A percentile compares a stretch with the other conserved stretches of the same genome.
Evolutionary conservation across 2,329 filamentous ascomycete genomes (phyloP).

Genomic region (Calonectria hawksworthii): DNA sequence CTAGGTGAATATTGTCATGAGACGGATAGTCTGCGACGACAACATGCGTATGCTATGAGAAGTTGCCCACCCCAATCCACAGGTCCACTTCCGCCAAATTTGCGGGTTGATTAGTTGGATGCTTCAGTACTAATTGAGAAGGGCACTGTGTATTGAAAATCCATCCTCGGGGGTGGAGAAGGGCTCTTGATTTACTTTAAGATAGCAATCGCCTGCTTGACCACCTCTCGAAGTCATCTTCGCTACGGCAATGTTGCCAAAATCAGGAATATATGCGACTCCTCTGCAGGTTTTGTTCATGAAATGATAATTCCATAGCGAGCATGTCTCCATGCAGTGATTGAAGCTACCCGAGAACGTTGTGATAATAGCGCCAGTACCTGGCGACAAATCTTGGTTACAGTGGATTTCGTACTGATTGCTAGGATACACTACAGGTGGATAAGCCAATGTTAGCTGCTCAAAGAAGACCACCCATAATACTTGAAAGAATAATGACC

Average conservation of each 20-base stretch:
- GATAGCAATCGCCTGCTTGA: not conserved
- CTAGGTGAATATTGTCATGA: not conserved
- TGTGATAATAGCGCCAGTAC: not conserved
- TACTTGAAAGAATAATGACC: not conserved
- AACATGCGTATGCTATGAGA: not conserved
- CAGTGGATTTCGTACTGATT: not conserved
- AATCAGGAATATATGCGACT: not conserved
- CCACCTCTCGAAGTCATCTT: not conserved
- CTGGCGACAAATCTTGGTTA: not conserved
- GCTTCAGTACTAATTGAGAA: not conserved
- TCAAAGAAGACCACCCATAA: fast-evolving
- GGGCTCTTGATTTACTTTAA: not conserved
- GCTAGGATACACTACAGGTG: not conserved
- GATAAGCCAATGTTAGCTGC: not conserved
- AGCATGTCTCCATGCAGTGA: not conserved
- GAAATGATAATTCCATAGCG: not conserved
- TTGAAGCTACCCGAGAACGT: not conserved
- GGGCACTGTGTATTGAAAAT: not conserved
- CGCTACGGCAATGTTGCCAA: not conserved
- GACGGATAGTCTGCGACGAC: not conserved
- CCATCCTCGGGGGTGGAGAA: not conserved
- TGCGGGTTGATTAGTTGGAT: not conserved
- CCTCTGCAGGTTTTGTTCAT: not conserved
- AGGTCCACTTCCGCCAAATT: not conserved
- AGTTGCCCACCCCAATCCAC: not conserved